Evolutionary conservation across 2,329 filamentous ascomycete genomes (phyloP), one percentile per base, ranked within the genome.

Genomic region (Aureobasidium sp.): DNA sequence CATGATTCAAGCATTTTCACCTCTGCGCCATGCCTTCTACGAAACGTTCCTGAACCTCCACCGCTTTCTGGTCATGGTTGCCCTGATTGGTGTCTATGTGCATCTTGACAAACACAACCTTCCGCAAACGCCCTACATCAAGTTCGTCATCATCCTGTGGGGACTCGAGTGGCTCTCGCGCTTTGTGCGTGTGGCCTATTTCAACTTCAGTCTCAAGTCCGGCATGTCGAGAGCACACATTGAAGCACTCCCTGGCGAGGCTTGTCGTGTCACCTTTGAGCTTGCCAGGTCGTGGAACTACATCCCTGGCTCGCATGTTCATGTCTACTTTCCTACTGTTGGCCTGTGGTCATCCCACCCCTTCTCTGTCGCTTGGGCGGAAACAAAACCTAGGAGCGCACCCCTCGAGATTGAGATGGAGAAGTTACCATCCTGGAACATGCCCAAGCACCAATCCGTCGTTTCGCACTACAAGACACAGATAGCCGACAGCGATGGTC

Each of bases 31-130:
- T 74, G 91, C 92, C 42, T 97, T 96, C 73, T 99, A 99, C 77
- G 94, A 99, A 77, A 95, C 91, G 1, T 99, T 99, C 77, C 82
- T 97, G 68, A 90, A 89, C 71, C 76, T 88, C 34, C 94, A 97
- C 76, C 91, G 96, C 67, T 73, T 89, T 41, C 77, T 96, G 55
- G 91, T 87, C 42, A 74, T 87, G 39, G 71, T 90, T 59, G 78
- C 80, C 52, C 83, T 97, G 55, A 79, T 83, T 62, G 87, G 86
- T 69, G 86, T 92, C 9, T 94, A 87, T 82, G 78, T 92, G 41
- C 94, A 97, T 77, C 85, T 90, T 68, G 79, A 84, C 48, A 78
- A 89, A 10, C 83, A 90, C 32, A 74, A 79, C 4, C 77, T 91
- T 9, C 78, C 88, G 3, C 88, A 93, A 70, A 78, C 89, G 49